Conservation (phyloP, 2,329 filamentous ascomycete genomes). For the Alternaria brassicae region DNA sequence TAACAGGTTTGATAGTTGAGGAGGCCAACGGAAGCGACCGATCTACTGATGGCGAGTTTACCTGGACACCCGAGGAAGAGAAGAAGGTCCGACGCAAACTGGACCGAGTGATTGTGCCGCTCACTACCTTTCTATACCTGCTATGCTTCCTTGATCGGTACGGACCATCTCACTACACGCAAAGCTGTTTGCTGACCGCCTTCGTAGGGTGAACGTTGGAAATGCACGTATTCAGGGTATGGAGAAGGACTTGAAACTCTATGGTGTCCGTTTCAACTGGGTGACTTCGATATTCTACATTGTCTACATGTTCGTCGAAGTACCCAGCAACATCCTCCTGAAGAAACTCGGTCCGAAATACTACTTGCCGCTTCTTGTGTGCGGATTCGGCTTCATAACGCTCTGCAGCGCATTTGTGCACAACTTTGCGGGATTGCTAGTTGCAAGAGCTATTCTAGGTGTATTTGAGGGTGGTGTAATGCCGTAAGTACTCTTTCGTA, state of each 20-base stretch:
- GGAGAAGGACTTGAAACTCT: constrained; percentile 57
- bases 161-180: neutral
- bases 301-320: constrained; percentile 62
- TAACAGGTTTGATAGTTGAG: constrained; percentile 27
- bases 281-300: constrained; percentile 67
- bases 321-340: constrained; percentile 63
- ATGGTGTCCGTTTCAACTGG: constrained; percentile 63
- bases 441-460: constrained; percentile 59
- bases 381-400: constrained; percentile 63
- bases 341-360: constrained; percentile 62
- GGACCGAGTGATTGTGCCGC: constrained; percentile 61
- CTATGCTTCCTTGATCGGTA: constrained; percentile 59
- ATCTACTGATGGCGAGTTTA: constrained; percentile 44
- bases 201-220: constrained; percentile 54
- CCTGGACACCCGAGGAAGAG: constrained; percentile 62
- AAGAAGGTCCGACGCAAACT: constrained; percentile 59
- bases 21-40: constrained; percentile 39
- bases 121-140: constrained; percentile 62
- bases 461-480: constrained; percentile 66
- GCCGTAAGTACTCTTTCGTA: constrained; percentile 48
- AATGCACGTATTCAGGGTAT: constrained; percentile 66
- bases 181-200: constrained; percentile 12
- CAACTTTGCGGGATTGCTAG: constrained; percentile 57
- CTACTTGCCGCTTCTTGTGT: constrained; percentile 62
- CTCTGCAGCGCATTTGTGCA: constrained; percentile 63